Percentiles rank a stretch among this genome's conserved stretches.
Evolutionary conservation across 2,329 filamentous ascomycete species (phyloP).

Genomic region (Ceratocystis lukuohia): DNA sequence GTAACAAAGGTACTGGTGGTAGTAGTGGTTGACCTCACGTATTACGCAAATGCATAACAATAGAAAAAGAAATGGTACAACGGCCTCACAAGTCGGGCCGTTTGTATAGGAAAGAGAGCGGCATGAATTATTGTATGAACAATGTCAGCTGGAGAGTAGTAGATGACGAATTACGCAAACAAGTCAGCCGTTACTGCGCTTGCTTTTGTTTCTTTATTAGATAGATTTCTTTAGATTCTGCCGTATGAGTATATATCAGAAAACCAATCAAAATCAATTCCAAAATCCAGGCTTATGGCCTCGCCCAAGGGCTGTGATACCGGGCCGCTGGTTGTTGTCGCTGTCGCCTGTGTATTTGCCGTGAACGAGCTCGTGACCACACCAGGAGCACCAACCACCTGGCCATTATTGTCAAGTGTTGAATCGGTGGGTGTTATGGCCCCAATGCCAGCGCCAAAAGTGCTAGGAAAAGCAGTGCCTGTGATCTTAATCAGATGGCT

Average conservation of each 20-base stretch:
- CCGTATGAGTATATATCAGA: conserved; percentile 14
- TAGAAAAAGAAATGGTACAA: background rate
- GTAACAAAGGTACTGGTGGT: background rate
- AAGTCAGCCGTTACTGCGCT: background rate
- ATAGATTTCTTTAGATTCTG: background rate
- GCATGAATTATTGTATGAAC: background rate
- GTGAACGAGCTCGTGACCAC: background rate
- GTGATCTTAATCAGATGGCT: conserved; percentile 25
- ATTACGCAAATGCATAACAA: background rate
- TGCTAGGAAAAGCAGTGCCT: background rate
- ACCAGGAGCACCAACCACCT: conserved; percentile 21
- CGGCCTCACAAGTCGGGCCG: background rate
- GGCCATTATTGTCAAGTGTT: conserved; percentile 24
- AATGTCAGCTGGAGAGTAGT: background rate
- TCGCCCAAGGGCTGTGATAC: conserved; percentile 3
- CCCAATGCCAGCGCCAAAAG: conserved; percentile 2
- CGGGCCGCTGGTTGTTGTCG: background rate
- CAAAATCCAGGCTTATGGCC: conserved; percentile 14
- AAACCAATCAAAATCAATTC: conserved; percentile 19
- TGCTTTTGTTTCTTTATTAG: background rate
- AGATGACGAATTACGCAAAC: background rate
- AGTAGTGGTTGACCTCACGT: background rate
- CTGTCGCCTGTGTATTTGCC: background rate
- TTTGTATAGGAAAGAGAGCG: background rate
- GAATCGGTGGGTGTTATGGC: conserved; percentile 26